These are phyloP conservation scores for Vitis rupestris DNA, from an alignment of 164 flowering plant species.

Conservation along the genomic window DNA sequence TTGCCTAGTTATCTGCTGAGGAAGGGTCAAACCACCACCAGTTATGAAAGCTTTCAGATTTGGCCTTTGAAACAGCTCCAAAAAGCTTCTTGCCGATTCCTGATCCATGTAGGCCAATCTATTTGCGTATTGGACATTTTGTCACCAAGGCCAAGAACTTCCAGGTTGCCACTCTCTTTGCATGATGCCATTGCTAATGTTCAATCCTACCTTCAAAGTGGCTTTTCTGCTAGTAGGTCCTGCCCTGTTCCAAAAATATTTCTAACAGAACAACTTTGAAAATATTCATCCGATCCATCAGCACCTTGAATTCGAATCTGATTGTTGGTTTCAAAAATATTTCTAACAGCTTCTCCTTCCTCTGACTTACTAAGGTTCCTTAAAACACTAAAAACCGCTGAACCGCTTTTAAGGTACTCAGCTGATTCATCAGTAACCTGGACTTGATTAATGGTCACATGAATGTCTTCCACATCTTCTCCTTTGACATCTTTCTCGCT, in stretches of 20 bases:
- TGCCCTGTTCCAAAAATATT: slow-evolving; percentile 22
- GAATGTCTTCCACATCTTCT: slow-evolving; percentile 20
- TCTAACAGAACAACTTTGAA: slow-evolving; percentile 18
- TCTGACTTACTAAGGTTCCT: slow-evolving; percentile 4
- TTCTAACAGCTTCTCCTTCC: slow-evolving; percentile 12
- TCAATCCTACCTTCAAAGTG: slow-evolving; percentile 17
- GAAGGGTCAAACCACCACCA: slow-evolving; percentile 90
- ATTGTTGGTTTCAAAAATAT: slow-evolving; percentile 2
- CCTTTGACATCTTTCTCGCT: slow-evolving; percentile 13
- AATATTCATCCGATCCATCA: slow-evolving; percentile 16
- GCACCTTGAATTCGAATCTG: not conserved
- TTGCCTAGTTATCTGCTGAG: slow-evolving; percentile 62
- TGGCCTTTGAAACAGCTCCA: slow-evolving; percentile 85
- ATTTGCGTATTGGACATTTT: slow-evolving; percentile 39
- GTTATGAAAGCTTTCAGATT: slow-evolving; percentile 86
- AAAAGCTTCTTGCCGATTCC: slow-evolving; percentile 66
- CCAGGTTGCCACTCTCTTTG: slow-evolving; percentile 15
- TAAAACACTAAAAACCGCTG: too few relatives aligned
- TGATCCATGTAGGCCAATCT: slow-evolving; percentile 57
- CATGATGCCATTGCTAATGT: slow-evolving; percentile 9
- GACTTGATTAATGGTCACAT: slow-evolving; percentile 18
- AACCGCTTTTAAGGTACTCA: too few relatives aligned
- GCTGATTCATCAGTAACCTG: slow-evolving; percentile 15
- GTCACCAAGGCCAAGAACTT: slow-evolving; percentile 17
- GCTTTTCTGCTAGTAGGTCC: slow-evolving; percentile 16